Conservation (phyloP, 2,329 filamentous ascomycete genomes). For the Talaromyces sp. region DNA sequence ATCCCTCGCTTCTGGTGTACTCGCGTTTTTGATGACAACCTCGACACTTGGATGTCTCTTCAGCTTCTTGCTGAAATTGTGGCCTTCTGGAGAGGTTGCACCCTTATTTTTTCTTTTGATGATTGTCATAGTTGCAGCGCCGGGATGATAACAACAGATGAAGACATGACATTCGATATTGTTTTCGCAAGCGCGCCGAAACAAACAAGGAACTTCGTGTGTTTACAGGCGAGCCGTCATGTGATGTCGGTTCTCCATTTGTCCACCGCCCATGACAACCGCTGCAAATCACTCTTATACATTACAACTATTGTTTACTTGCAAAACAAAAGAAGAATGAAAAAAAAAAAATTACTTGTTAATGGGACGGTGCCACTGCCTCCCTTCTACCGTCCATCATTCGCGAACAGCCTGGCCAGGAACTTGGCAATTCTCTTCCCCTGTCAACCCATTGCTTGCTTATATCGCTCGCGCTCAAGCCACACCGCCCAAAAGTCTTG, state of each 20-base stretch:
- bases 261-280: background rate
- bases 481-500: background rate
- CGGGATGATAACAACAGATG: background rate
- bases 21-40: background rate
- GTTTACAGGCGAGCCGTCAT: background rate
- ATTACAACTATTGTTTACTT: background rate
- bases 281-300: background rate
- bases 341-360: background rate
- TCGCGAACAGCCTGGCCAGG: background rate
- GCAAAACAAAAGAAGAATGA: background rate
- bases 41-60: background rate
- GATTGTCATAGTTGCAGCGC: background rate
- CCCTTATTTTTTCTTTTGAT: background rate
- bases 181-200: background rate
- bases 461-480: background rate
- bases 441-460: background rate
- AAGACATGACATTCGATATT: background rate
- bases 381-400: background rate
- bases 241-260: background rate
- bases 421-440: background rate
- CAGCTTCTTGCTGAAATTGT: background rate
- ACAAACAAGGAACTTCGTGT: background rate
- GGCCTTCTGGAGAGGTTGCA: background rate
- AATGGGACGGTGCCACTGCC: background rate
- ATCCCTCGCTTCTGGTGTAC: background rate